phyloP scores from a whole-genome alignment of 1,284 basidiomycete species.

The Pseudozyma tsukubaensis region DNA sequence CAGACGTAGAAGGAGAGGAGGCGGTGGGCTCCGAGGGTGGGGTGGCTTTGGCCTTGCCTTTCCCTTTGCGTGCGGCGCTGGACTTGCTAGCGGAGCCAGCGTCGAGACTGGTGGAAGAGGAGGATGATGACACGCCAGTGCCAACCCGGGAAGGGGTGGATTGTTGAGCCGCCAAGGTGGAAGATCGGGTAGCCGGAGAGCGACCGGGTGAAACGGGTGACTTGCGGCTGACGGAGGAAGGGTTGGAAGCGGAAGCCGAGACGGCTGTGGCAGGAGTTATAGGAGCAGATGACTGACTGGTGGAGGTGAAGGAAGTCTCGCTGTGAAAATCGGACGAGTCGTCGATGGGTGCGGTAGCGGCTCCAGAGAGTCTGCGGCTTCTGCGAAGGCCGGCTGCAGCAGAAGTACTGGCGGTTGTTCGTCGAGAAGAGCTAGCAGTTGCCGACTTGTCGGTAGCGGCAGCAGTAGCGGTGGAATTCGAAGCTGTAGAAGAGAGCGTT shows the following conservation, averaged over 20 bases:
- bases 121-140: conserved; percentile 18
- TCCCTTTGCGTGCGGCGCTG: conserved; percentile 11
- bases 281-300: conserved; percentile 23
- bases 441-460: neutral
- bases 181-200: conserved; percentile 28
- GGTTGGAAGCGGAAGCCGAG: conserved; percentile 26
- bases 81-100: conserved; percentile 8
- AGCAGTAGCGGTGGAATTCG: neutral
- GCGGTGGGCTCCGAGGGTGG: conserved; percentile 1
- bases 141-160: conserved; percentile 41
- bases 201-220: conserved; percentile 21
- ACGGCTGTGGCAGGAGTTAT: conserved; percentile 34
- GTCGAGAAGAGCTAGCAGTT: conserved; percentile 4
- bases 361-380: conserved; percentile 27
- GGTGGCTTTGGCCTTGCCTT: conserved; percentile 16
- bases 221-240: conserved; percentile 33
- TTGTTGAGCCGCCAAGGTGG: conserved; percentile 38
- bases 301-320: conserved; percentile 29
- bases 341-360: conserved; percentile 23
- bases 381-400: conserved; percentile 13
- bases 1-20: conserved; percentile 11
- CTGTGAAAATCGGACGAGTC: conserved; percentile 30
- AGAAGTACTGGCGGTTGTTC: conserved; percentile 2
- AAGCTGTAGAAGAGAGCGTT: neutral
- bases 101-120: conserved; percentile 11